These are phyloP conservation scores for Rasamsonia emersonii DNA, from an alignment of 2,329 filamentous ascomycete genomes.

Conservation along the genomic window DNA sequence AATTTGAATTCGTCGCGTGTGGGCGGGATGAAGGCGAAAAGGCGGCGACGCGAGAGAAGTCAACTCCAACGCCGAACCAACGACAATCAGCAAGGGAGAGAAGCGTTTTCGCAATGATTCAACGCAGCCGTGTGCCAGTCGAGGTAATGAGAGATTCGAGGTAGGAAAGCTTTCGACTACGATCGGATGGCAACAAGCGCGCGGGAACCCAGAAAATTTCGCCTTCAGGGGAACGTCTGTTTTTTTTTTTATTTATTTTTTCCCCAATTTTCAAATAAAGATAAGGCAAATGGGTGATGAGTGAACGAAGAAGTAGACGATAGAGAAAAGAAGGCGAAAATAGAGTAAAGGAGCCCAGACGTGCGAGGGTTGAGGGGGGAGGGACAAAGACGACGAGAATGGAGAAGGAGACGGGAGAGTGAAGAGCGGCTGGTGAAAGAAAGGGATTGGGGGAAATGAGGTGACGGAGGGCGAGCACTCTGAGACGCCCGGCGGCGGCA, in stretches of 20 bases:
- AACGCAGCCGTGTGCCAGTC: no score
- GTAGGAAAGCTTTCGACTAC: background rate
- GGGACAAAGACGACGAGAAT: slow-evolving; percentile 15
- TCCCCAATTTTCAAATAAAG: slow-evolving; percentile 13
- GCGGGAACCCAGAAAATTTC: slow-evolving; percentile 3
- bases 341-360: slow-evolving; percentile 19
- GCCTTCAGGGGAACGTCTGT: slow-evolving; percentile 10
- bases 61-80: no score
- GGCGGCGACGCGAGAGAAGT: no score
- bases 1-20: no score
- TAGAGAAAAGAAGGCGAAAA: slow-evolving; percentile 17
- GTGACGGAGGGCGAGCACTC: slow-evolving; percentile 4
- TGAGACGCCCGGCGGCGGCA: slow-evolving; percentile 11
- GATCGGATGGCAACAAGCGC: slow-evolving; percentile 6
- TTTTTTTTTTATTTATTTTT: slow-evolving; percentile 14
- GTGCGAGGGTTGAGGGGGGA: slow-evolving; percentile 15
- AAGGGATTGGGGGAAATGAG: slow-evolving; percentile 5
- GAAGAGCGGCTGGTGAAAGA: background rate
- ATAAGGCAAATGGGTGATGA: slow-evolving; percentile 14
- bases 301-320: slow-evolving; percentile 22
- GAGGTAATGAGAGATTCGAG: slow-evolving; percentile 6
- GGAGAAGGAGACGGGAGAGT: slow-evolving; percentile 11
- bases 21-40: no score
- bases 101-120: no score
- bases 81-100: no score